Evolutionary conservation across 2,329 filamentous ascomycete species (phyloP).

Genomic region (Aureobasidium sp.): DNA sequence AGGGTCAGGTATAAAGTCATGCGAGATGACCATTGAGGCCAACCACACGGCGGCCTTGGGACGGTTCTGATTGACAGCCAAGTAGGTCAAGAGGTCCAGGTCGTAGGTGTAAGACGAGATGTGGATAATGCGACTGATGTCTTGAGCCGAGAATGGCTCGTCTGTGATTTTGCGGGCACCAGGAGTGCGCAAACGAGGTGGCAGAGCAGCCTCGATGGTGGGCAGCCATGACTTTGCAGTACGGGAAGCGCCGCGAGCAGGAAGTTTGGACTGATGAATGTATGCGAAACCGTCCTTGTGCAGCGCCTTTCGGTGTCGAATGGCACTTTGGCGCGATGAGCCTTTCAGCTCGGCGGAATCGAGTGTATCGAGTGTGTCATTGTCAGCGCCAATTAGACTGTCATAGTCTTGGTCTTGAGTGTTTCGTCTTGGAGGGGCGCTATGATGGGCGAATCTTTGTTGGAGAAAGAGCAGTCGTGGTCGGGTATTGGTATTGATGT

Average conservation of each 20-base stretch:
- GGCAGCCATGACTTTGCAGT: neutral
- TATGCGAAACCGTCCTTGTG: neutral
- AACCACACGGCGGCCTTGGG: conserved; percentile 42
- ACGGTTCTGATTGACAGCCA: conserved; percentile 34
- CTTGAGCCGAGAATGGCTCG: neutral
- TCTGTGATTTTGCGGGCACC: neutral
- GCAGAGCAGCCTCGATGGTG: conserved; percentile 1
- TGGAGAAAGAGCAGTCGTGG: neutral
- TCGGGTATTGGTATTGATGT: neutral
- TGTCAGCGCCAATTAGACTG: neutral
- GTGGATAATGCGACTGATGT: conserved; percentile 8
- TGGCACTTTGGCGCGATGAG: neutral
- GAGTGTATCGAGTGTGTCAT: neutral
- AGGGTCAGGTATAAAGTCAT: conserved; percentile 10
- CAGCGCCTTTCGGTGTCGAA: neutral
- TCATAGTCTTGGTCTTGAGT: neutral
- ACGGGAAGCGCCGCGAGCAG: neutral
- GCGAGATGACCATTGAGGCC: conserved; percentile 36
- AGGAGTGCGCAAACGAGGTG: neutral
- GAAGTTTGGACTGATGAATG: neutral
- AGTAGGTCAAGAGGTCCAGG: conserved; percentile 34
- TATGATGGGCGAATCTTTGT: neutral
- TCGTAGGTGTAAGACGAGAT: neutral
- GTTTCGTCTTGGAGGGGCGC: neutral
- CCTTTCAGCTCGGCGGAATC: neutral